phyloP scores from a whole-genome alignment of 345 rosid genomes.

The Fremontodendron californicum region DNA sequence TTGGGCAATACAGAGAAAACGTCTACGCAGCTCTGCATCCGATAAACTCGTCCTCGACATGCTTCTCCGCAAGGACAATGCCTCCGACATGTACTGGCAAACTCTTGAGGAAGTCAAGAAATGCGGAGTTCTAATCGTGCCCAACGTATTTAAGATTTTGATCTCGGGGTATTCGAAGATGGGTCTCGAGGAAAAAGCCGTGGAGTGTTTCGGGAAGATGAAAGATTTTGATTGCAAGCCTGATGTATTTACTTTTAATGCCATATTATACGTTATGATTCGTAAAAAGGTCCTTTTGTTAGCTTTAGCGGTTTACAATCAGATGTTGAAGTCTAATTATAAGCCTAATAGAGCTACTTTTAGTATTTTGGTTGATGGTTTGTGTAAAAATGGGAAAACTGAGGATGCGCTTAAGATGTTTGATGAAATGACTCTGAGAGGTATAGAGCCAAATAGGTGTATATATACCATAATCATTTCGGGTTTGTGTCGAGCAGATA shows the following conservation, averaged over 20 bases:
- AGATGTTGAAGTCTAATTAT: slow-evolving; percentile 61
- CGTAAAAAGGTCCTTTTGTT: slow-evolving; percentile 40
- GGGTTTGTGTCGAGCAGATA: slow-evolving; percentile 58
- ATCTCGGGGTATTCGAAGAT: slow-evolving; percentile 51
- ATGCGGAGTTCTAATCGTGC: slow-evolving; percentile 25
- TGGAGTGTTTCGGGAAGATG: slow-evolving; percentile 74
- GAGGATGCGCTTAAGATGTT: slow-evolving; percentile 68
- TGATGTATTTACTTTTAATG: slow-evolving; percentile 59
- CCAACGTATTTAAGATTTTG: slow-evolving; percentile 55
- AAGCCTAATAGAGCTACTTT: slow-evolving; percentile 53
- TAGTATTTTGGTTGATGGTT: slow-evolving; percentile 56
- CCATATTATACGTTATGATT: slow-evolving; percentile 40
- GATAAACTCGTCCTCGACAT: slow-evolving; percentile 32
- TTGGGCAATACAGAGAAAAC: slow-evolving; percentile 62
- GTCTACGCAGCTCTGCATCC: slow-evolving; percentile 37
- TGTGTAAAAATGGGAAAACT: slow-evolving; percentile 48
- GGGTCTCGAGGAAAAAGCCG: slow-evolving; percentile 59
- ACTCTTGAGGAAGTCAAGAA: slow-evolving; percentile 52
- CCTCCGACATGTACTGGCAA: slow-evolving; percentile 58
- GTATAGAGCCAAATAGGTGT: slow-evolving; percentile 45
- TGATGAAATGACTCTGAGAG: slow-evolving; percentile 64
- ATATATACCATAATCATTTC: slow-evolving; percentile 53
- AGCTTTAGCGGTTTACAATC: slow-evolving; percentile 60
- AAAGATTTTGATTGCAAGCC: slow-evolving; percentile 62
- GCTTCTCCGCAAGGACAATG: slow-evolving; percentile 40